A percentile compares a stretch with the other conserved stretches of the same genome.
Conservation (phyloP, 1,284 basidiomycete species). For the Fomes fomentarius region DNA sequence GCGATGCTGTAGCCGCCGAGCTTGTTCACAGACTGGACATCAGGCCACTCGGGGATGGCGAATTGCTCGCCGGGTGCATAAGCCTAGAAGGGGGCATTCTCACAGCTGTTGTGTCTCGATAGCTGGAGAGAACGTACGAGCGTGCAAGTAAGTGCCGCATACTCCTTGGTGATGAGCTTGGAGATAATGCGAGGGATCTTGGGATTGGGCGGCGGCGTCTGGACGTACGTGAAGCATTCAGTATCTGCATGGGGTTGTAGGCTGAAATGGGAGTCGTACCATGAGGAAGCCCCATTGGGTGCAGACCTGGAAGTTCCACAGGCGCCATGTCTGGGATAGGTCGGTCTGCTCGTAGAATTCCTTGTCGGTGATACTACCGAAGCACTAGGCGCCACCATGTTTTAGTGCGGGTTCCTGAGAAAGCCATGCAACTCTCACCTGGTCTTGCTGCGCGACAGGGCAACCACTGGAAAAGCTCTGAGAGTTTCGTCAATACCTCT, state of each 20-base stretch:
- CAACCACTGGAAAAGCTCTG: constrained; percentile 67
- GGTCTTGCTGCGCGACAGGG: constrained; percentile 52
- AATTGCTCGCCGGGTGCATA: constrained; percentile 82
- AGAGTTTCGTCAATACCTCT: constrained; percentile 43
- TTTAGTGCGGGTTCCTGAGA: neutral
- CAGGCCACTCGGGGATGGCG: constrained; percentile 71
- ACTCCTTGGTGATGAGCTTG: constrained; percentile 71
- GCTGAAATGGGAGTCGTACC: constrained; percentile 39
- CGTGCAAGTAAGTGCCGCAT: constrained; percentile 78
- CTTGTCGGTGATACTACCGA: constrained; percentile 75
- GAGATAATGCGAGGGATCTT: constrained; percentile 71
- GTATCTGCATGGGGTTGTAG: neutral
- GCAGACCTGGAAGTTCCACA: constrained; percentile 93
- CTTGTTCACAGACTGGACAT: constrained; percentile 79
- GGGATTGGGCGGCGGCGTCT: constrained; percentile 54
- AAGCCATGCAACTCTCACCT: constrained; percentile 43
- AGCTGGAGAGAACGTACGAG: constrained; percentile 83
- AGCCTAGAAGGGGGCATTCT: constrained; percentile 47
- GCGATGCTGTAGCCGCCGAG: constrained; percentile 80
- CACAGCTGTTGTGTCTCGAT: constrained; percentile 21
- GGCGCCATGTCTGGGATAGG: constrained; percentile 78
- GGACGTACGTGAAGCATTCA: constrained; percentile 23
- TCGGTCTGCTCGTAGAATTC: constrained; percentile 62
- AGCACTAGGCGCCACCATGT: constrained; percentile 63
- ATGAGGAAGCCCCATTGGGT: constrained; percentile 94